Conservation (phyloP, 768 basidiomycete species). For the Galerina marginata region DNA sequence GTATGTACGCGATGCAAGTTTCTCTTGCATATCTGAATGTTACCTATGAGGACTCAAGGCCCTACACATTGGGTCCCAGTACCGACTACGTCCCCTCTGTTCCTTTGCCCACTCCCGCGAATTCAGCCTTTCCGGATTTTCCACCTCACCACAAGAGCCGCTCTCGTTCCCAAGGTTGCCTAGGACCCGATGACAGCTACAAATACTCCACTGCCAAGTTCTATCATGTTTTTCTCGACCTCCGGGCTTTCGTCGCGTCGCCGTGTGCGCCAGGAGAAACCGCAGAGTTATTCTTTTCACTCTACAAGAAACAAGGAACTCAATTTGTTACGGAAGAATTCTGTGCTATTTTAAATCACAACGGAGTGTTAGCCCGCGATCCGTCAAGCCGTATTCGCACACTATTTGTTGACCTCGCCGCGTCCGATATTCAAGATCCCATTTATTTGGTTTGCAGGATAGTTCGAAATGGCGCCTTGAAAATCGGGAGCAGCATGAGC, state of each 20-base stretch:
- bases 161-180: slow-evolving; percentile 43
- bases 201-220: slow-evolving; percentile 67
- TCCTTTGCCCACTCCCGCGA: slow-evolving; percentile 63
- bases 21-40: slow-evolving; percentile 79
- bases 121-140: slow-evolving; percentile 74
- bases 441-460: slow-evolving; percentile 91
- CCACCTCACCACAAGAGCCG: slow-evolving; percentile 43
- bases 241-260: slow-evolving; percentile 91
- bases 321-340: slow-evolving; percentile 96
- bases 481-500: slow-evolving; percentile 64
- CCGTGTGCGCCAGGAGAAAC: slow-evolving; percentile 91
- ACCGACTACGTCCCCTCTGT: slow-evolving; percentile 51
- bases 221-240: slow-evolving; percentile 89
- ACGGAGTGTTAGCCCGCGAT: slow-evolving; percentile 85
- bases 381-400: slow-evolving; percentile 80
- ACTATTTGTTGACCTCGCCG: slow-evolving; percentile 88
- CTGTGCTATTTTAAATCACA: slow-evolving; percentile 87
- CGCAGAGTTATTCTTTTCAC: slow-evolving; percentile 91
- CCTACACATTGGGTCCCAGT: slow-evolving; percentile 46
- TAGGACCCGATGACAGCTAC: slow-evolving; percentile 31
- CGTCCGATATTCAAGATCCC: slow-evolving; percentile 83
- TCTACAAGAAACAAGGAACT: slow-evolving; percentile 83
- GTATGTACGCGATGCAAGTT: slow-evolving; percentile 92
- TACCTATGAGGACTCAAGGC: slow-evolving; percentile 45
- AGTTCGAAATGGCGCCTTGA: slow-evolving; percentile 85